These are phyloP conservation scores for Colletotrichum musae DNA, from an alignment of 2,329 filamentous ascomycete genomes.

Conservation along the genomic window DNA sequence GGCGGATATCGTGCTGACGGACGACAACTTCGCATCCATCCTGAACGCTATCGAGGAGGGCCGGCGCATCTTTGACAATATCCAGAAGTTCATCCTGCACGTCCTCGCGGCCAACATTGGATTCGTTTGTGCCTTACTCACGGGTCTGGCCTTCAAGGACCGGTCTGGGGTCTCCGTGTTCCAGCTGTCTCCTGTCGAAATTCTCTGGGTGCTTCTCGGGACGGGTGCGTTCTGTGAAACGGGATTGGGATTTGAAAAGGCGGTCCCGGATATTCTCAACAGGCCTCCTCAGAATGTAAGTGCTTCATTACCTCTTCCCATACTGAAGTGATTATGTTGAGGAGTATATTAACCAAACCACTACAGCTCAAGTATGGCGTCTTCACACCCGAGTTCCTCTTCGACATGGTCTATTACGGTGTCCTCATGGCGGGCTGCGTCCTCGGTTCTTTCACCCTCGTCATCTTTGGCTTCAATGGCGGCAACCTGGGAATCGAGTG, in stretches of 20 bases:
- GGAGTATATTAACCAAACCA: not conserved
- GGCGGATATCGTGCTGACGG: slow-evolving; percentile 78
- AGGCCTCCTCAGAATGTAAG: slow-evolving; percentile 71
- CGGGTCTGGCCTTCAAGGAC: slow-evolving; percentile 82
- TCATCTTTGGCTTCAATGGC: slow-evolving; percentile 73
- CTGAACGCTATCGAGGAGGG: slow-evolving; percentile 81
- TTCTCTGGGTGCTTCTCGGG: slow-evolving; percentile 87
- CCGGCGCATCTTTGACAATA: slow-evolving; percentile 81
- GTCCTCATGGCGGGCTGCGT: slow-evolving; percentile 78
- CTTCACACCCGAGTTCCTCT: slow-evolving; percentile 75
- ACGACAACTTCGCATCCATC: slow-evolving; percentile 83
- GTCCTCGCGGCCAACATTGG: slow-evolving; percentile 80
- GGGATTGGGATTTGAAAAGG: slow-evolving; percentile 81
- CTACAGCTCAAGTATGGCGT: slow-evolving; percentile 69
- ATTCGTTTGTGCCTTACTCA: slow-evolving; percentile 77
- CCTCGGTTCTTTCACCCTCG: slow-evolving; percentile 73
- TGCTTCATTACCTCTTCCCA: not conserved
- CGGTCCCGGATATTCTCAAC: slow-evolving; percentile 77
- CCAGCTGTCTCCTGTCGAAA: slow-evolving; percentile 81
- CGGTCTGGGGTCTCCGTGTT: slow-evolving; percentile 76
- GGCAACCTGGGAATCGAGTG: slow-evolving; percentile 70
- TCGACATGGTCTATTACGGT: slow-evolving; percentile 79
- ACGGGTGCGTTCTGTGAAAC: slow-evolving; percentile 83
- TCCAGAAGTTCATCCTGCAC: slow-evolving; percentile 82
- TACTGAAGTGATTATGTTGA: not conserved